Base-by-base conservation (phyloP, 2,329 filamentous ascomycete species). In the Trichothecium roseum region DNA sequence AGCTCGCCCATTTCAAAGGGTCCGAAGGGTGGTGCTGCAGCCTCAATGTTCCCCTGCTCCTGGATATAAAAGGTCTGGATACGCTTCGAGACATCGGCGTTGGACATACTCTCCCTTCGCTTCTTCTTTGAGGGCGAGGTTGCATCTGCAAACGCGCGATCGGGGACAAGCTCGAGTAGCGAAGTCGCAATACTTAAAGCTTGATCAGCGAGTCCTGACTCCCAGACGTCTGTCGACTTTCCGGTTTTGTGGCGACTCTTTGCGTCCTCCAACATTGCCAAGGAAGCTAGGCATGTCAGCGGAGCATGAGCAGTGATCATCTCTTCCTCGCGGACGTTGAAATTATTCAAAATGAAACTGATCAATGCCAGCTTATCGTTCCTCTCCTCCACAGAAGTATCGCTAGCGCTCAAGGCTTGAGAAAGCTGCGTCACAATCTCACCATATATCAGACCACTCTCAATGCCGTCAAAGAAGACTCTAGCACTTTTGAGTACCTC, bases 381-480 rank as follows among this genome's bases (percentile, higher is more conserved):
- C 35, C 69, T 71, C 37, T 75, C 67, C 4, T 62, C 58, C 4
- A 53, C 47, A 24, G 52, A 50, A n/a, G 62, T 36, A 26, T 52
- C 59, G 16, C 64, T 65, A 5, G 68, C 60, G 3, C 65, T 63
- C 36, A 78, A 62, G n/a, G 73, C 65, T 46, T 77, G 68, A 2
- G 69, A 68, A 40, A 91, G 63, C 29, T 91, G 68, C 10, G 74
- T 66, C 37, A 85, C 64, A 37, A 94, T 68, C 52, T 94, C 85
- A 32, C 81, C 79, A 66, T 93, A 98, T 32, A 98, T 94, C 15
- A 96, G 66, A 7, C 84, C 82, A 48, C 88, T 94, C 58, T 98
- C 91, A 28, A 96, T 89, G 5, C 89, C 89, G 52, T 98, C 91
- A 46, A 98, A 98, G 60, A 98, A 98, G 28, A 91, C 81, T 52